Percentiles rank a stretch among this genome's conserved stretches.
Evolutionary conservation across 169 alveolate genomes (phyloP).

Genomic region (Amoebophrya sp.): DNA sequence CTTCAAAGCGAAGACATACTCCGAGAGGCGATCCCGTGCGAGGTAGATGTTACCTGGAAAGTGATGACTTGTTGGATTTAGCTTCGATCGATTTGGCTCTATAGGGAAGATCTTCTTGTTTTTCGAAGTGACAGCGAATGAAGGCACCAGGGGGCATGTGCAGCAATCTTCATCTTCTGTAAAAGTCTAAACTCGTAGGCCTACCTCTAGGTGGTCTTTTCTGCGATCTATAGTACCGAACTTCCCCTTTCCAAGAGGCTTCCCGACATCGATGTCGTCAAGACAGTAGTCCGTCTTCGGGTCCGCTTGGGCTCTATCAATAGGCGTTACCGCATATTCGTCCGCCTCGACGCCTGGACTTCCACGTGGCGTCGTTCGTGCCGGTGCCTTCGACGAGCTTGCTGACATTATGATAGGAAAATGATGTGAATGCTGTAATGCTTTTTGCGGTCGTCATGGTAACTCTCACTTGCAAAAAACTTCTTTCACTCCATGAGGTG

Average conservation of each 20-base stretch:
- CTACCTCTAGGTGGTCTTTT: no score
- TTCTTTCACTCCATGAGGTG: not conserved
- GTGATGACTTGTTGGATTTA: no score
- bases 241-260: not conserved
- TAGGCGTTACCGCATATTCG: not conserved
- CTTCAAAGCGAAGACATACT: slow-evolving; percentile 73
- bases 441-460: not conserved
- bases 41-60: not conserved
- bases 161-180: no score
- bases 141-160: no score
- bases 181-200: no score
- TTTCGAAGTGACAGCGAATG: no score
- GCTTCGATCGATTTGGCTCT: no score
- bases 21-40: not conserved
- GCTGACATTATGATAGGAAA: not conserved
- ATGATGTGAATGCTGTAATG: not conserved
- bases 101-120: not conserved
- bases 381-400: not conserved
- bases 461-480: not conserved
- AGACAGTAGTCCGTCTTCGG: not conserved
- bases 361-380: not conserved
- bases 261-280: not conserved
- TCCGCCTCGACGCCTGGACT: not conserved
- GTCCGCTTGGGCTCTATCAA: not conserved
- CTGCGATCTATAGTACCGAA: no score